Base-by-base conservation (phyloP, 495 filamentous ascomycete genomes). In the Cetradonia linearis region DNA sequence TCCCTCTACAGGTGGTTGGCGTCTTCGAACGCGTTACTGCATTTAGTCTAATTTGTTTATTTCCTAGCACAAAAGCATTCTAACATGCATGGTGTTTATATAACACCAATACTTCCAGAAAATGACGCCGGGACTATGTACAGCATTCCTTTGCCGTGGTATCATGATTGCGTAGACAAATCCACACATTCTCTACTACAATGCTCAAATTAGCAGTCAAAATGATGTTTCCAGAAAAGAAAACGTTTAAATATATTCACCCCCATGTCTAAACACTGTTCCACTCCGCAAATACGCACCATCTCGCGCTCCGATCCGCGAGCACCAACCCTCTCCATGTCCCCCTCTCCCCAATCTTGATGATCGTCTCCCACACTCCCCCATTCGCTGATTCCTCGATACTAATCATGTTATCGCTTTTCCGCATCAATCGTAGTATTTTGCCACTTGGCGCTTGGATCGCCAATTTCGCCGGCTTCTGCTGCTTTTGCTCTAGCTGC, bases 211-310 rank as follows among this genome's bases (percentile, higher is more conserved):
- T n/a, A 4, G 13, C 37, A 31, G 40, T 50, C 20, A 30, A 18
- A 20, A 42, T 16, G 6, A 28, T 42, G 16, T 40, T 6, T 60
- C 20, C 36, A 60, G 28, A 38, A 60, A 20, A 1, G 3, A 44
- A 8, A 38, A 25, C 1, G n/a, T 52, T 48, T 55, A 27, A n/a
- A 7, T 11, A 46, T 34, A 34, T 55, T 27, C 16, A 34, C 36
- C 6, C 14, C 33, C 23, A 25, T 3, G 10, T 10, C 74, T 66
- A 86, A 55, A 78, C 72, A 71, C 83, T 83, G 62, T 88, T 83
- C 93, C 93, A 99, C 75, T 99, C 93, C 31, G 86, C 92, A 76
- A 95, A 99, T 27, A 99, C 93, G 73, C 94, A 97, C 93, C 93
- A 99, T 62, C 93, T 78, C 10, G 92, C 94, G 62, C 88, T 96